A percentile compares a stretch with the other conserved stretches of the same genome.
phyloP scores from a whole-genome alignment of 352 stramenopile species.

The Globisporangium uncinulatum region DNA sequence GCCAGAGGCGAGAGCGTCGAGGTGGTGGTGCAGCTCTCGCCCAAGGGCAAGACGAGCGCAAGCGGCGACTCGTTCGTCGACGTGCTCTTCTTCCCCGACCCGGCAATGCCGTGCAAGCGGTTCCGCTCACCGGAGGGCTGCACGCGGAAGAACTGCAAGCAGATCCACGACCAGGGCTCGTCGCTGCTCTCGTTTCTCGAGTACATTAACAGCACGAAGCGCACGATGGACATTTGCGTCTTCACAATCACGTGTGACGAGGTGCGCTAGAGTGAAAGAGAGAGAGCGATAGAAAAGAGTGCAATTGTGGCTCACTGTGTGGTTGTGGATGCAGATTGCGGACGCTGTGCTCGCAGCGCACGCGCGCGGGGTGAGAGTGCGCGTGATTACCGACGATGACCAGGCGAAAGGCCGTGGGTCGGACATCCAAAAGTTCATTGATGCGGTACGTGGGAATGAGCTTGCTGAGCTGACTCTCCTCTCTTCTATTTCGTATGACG shows the following conservation, averaged over 20 bases:
- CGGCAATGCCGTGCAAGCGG: constrained; percentile 51
- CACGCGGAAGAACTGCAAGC: constrained; percentile 62
- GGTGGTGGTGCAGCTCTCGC: constrained; percentile 10
- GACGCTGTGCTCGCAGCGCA: constrained; percentile 52
- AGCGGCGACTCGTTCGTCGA: constrained; percentile 58
- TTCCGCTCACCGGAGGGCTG: constrained; percentile 39
- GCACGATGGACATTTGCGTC: constrained; percentile 61
- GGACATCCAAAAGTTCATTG: constrained; percentile 72
- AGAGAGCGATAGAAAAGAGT: not conserved
- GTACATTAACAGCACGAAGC: constrained; percentile 34
- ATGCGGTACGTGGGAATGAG: constrained; percentile 27
- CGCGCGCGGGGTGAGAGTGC: constrained; percentile 40
- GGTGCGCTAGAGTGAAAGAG: constrained; percentile 15
- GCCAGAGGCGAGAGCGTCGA: constrained; percentile 5
- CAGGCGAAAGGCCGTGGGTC: constrained; percentile 53
- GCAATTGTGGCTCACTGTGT: not conserved
- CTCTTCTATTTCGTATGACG: not conserved
- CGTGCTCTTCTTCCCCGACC: constrained; percentile 71
- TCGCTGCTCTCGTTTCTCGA: constrained; percentile 49
- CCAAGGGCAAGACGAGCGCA: constrained; percentile 3
- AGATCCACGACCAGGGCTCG: constrained; percentile 53
- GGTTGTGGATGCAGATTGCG: constrained; percentile 28
- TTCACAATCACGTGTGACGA: constrained; percentile 76
- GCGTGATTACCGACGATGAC: constrained; percentile 61
- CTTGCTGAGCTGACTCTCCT: not conserved